A percentile compares a stretch with the other conserved stretches of the same genome.
Conservation (phyloP, 2,329 filamentous ascomycete species). For the Monilinia polystroma region DNA sequence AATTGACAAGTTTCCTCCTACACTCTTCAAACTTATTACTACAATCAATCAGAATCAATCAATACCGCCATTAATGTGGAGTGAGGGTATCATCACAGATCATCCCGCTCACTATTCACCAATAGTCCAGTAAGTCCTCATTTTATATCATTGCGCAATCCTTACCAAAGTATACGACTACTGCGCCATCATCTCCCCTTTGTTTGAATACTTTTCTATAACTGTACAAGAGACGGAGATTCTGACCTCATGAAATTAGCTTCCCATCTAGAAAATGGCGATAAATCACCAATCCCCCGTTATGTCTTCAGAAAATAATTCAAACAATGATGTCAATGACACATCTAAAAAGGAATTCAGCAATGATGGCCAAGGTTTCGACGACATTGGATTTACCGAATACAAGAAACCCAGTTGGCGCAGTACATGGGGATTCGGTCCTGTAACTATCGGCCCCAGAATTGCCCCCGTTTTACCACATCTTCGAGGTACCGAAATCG, state of each 20-base stretch:
- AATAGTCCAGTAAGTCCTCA: constrained; percentile 22
- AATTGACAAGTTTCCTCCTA: not conserved
- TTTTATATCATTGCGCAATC: constrained; percentile 3
- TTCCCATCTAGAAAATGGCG: constrained; percentile 23
- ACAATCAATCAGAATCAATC: not conserved
- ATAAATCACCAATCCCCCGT: constrained; percentile 5
- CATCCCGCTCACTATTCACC: constrained; percentile 19
- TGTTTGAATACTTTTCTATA: not conserved
- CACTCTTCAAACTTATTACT: not conserved
- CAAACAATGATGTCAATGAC: constrained; percentile 1
- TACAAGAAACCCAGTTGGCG: constrained; percentile 16
- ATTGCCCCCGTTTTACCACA: constrained; percentile 40
- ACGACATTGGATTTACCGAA: not conserved
- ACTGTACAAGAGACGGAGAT: not conserved
- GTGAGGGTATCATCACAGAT: not conserved
- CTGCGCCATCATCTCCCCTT: constrained; percentile 8
- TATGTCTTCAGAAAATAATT: constrained; percentile 7
- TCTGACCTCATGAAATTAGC: not conserved
- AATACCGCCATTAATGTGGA: constrained; percentile 22
- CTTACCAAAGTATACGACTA: not conserved
- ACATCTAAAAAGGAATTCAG: constrained; percentile 7
- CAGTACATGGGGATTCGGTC: constrained; percentile 19
- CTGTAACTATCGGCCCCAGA: constrained; percentile 29
- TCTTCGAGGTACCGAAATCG: constrained; percentile 34
- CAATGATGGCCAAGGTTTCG: not conserved